These are phyloP conservation scores for Laguncularia racemosa DNA, from an alignment of 345 rosid genomes.

Conservation along the genomic window DNA sequence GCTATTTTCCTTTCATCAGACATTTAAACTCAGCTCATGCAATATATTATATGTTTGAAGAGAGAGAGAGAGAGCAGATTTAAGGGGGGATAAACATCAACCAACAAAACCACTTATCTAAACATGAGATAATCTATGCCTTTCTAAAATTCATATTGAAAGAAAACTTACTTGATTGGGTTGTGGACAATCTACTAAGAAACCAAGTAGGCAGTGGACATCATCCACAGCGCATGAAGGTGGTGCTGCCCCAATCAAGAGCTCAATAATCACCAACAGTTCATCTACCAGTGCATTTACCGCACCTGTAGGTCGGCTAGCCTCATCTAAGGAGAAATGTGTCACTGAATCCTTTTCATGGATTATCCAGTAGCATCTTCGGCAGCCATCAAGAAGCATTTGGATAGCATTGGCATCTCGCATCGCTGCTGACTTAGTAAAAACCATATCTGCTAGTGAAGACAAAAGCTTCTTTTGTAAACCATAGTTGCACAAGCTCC, in stretches of 20 bases:
- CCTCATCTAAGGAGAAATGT: constrained; percentile 46
- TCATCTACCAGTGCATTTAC: constrained; percentile 96
- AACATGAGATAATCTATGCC: background rate
- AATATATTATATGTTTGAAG: too few species aligned
- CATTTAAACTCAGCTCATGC: too few species aligned
- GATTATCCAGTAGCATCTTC: constrained; percentile 99
- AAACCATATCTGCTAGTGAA: constrained; percentile 99
- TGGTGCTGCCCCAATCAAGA: constrained; percentile 82
- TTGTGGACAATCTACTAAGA: constrained; percentile 91
- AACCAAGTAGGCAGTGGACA: constrained; percentile 79
- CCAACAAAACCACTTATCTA: background rate
- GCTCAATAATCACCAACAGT: constrained; percentile 95
- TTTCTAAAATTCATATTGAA: background rate
- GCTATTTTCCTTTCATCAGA: too few species aligned
- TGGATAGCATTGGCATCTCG: constrained; percentile 96
- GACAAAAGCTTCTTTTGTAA: constrained; percentile 92
- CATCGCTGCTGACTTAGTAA: constrained; percentile 90
- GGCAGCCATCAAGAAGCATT: constrained; percentile 97
- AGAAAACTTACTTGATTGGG: constrained; percentile 57
- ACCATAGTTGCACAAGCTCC: constrained; percentile 98
- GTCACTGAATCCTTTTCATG: too few species aligned
- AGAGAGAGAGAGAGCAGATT: too few species aligned
- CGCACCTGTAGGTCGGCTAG: constrained; percentile 79
- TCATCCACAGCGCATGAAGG: constrained; percentile 75
- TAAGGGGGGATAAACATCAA: background rate